Base-by-base conservation (phyloP, 768 basidiomycete genomes). In the Amanita exitialis region DNA sequence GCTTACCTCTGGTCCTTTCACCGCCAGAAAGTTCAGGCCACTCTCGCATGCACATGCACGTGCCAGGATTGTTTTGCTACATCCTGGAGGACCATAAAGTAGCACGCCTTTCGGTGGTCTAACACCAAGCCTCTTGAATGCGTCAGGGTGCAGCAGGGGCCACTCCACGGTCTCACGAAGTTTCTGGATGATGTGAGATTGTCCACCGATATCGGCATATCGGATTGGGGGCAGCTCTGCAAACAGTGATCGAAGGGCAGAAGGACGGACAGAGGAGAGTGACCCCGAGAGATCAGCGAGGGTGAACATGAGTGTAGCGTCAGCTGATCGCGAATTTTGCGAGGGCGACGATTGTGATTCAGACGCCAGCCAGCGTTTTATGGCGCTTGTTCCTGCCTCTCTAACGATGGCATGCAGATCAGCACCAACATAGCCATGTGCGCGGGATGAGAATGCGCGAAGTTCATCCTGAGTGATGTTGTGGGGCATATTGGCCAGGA, bases 381-480 rank as follows among this genome's bases (percentile, higher is more conserved):
- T 95, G 2, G 93, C 88, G 18, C 81, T 66, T 2, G 92, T 93
- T 2, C 94, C 94, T 7, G 93, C 93, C 66, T 95, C 90, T 28
- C 95, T 86, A 20, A 97, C 81, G 49, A 97, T 82, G 0, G 93
- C 90, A 28, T 85, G 83, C 39, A 99, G 75, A 65, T 99, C 96
- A 4, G 96, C 96, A 6, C 95, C 96, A 42, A 99, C 96, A 63
- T 94, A 98, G 0, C 96, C 96, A 56, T 99, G 92, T 9, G 93
- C 92, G 28, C 79, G 79, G 9, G 78, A 74, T 0, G 94, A 86
- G 15, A 97, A 66, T 2, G 73, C 56, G 21, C 73, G 68, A 2
- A 99, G 77, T 8, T 88, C 81, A 0, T 71, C 69, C 2, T 68
- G 63, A 0, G 78, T 63, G 53, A 97, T 74, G 3, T 70, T 64